Evolutionary conservation across 768 basidiomycete genomes (phyloP).

Genomic region (Suillus discolor): DNA sequence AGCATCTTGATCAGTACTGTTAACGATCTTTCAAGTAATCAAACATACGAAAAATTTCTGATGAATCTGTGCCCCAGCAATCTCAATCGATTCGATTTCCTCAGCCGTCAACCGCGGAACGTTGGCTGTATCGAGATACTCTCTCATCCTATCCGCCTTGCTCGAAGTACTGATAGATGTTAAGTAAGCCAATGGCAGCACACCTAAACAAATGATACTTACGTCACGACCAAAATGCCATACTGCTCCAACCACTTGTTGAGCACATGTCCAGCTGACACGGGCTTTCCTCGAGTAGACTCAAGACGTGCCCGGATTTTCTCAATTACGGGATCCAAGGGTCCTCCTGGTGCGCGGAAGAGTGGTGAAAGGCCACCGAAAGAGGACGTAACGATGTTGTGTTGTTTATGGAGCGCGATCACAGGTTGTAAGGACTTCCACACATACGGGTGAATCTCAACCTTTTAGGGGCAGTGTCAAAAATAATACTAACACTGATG

Average conservation of each 20-base stretch:
- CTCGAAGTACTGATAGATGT: conserved; percentile 21
- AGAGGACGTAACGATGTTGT: conserved; percentile 27
- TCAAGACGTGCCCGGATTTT: conserved; percentile 23
- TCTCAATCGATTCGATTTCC: conserved; percentile 24
- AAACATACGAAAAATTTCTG: conserved; percentile 10
- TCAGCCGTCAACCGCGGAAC: conserved; percentile 26
- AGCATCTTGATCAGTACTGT: not conserved
- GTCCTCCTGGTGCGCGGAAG: not conserved
- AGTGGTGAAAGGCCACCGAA: conserved; percentile 30
- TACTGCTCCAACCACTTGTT: conserved; percentile 21
- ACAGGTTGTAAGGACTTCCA: conserved; percentile 20
- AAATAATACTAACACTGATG: not conserved
- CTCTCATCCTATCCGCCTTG: conserved; percentile 24
- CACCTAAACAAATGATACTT: not conserved
- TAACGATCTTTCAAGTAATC: not conserved
- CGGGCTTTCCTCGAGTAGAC: conserved; percentile 19
- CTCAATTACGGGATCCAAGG: conserved; percentile 32
- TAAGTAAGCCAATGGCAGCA: not conserved
- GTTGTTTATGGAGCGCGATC: not conserved
- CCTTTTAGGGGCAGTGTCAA: not conserved
- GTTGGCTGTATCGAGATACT: conserved; percentile 23
- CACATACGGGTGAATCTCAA: not conserved
- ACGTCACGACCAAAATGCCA: conserved; percentile 6
- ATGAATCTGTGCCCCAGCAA: conserved; percentile 21
- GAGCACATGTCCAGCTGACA: conserved; percentile 21